Conservation (phyloP, 2,329 filamentous ascomycete genomes). For the Ceratocystis cubensis region DNA sequence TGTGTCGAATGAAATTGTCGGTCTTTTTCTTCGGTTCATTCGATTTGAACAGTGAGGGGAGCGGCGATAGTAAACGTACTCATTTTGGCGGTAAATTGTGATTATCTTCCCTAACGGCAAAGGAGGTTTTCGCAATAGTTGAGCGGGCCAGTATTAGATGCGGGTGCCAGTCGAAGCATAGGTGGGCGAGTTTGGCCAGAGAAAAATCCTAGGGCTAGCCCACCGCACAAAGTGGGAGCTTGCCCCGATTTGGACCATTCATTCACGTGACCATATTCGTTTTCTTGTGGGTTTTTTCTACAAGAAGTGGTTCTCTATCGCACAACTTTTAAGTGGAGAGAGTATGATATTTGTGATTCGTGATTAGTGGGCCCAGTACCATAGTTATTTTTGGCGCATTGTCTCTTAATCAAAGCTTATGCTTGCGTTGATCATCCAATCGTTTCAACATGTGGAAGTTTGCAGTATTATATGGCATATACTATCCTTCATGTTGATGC, state of each 20-base stretch:
- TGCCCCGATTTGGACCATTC: conserved; percentile 14
- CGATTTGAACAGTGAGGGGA: conserved; percentile 10
- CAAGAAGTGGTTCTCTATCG: background rate
- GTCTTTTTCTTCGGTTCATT: conserved; percentile 12
- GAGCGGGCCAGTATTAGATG: conserved; percentile 20
- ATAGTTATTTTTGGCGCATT: background rate
- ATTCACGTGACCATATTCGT: conserved; percentile 7
- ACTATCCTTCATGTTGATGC: background rate
- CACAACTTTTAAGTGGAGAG: background rate
- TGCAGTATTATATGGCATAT: too few species aligned
- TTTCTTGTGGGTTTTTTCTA: conserved; percentile 4
- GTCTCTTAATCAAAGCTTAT: too few species aligned
- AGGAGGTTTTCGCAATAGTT: conserved; percentile 20
- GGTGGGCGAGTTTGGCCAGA: conserved; percentile 19
- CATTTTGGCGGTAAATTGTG: conserved; percentile 41
- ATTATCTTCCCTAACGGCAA: conserved; percentile 22
- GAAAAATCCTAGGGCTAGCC: conserved; percentile 20
- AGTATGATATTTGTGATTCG: background rate
- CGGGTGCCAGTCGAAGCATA: conserved; percentile 18
- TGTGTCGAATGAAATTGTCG: conserved; percentile 18
- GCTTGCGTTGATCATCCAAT: too few species aligned
- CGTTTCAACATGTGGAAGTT: too few species aligned
- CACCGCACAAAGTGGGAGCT: conserved; percentile 17
- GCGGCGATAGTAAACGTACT: conserved; percentile 34
- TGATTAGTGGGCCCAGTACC: background rate